Conservation (phyloP, 2,329 filamentous ascomycete species). For the Taxawa tesnikishii region DNA sequence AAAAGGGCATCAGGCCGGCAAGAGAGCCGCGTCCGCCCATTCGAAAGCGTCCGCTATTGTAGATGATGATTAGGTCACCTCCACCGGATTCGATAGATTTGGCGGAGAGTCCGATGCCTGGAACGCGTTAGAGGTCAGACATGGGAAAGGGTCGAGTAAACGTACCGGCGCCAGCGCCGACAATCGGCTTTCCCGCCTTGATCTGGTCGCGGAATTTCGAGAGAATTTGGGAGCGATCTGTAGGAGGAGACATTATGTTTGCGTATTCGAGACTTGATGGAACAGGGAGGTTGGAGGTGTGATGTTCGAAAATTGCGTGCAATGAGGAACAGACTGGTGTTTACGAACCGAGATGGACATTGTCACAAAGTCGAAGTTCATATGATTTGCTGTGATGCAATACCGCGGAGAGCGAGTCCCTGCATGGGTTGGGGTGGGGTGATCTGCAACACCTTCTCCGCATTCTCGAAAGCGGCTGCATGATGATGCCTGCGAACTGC, state of each 20-base stretch:
- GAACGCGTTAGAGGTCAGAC: neutral
- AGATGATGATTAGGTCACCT: slow-evolving; percentile 58
- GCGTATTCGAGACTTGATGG: no score
- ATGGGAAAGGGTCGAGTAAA: neutral
- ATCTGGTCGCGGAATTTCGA: slow-evolving; percentile 41
- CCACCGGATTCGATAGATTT: slow-evolving; percentile 59
- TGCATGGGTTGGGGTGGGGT: no score
- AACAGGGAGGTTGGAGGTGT: no score
- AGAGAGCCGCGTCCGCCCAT: slow-evolving; percentile 61
- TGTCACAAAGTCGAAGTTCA: no score
- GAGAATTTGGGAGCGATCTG: slow-evolving; percentile 44
- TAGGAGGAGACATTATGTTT: slow-evolving; percentile 45
- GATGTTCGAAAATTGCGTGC: no score
- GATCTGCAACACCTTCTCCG: no score
- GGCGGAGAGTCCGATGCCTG: slow-evolving; percentile 56
- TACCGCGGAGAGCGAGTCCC: no score
- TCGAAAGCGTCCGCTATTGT: slow-evolving; percentile 59
- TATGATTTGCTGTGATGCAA: no score
- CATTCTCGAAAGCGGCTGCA: no score
- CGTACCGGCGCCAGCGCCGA: slow-evolving; percentile 53
- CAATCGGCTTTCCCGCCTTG: slow-evolving; percentile 43
- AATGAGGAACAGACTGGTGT: no score
- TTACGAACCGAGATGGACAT: no score
- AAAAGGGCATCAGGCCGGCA: slow-evolving; percentile 59
- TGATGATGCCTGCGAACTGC: no score